Conservation (phyloP, 1,139 yeast genomes). For the Yamadazyma triangularis region DNA sequence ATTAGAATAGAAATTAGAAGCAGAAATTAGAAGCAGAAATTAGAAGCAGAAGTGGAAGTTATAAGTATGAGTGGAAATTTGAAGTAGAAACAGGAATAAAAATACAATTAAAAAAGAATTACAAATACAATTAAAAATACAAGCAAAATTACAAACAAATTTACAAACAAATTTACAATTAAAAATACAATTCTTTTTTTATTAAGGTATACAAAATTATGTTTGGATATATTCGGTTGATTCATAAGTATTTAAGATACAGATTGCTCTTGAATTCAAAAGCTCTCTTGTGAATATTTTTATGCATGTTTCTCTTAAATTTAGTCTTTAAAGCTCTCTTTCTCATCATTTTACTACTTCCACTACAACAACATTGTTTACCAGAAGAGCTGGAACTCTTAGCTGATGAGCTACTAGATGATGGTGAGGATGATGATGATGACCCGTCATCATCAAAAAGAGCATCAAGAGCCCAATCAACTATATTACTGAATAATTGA, state of each 20-base stretch:
- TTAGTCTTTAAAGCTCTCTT: constrained; percentile 16
- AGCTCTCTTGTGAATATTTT: constrained; percentile 15
- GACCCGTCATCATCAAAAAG: constrained; percentile 18
- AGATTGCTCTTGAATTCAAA: constrained; percentile 11
- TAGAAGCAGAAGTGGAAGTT: too few relatives aligned
- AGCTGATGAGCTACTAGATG: constrained; percentile 8
- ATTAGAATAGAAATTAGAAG: too few relatives aligned
- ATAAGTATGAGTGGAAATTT: too few relatives aligned
- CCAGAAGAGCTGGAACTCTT: constrained; percentile 7
- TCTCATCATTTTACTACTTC: constrained; percentile 9
- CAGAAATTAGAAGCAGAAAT: too few relatives aligned
- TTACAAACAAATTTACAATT: too few relatives aligned
- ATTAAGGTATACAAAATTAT: neutral
- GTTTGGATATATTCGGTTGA: neutral
- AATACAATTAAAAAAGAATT: too few relatives aligned
- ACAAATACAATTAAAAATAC: too few relatives aligned
- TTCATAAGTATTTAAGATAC: constrained; percentile 13
- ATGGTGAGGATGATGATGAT: constrained; percentile 9
- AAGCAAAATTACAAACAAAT: too few relatives aligned
- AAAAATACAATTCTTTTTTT: too few relatives aligned
- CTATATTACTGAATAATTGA: constrained; percentile 7
- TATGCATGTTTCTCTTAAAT: constrained; percentile 15
- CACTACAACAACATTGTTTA: constrained; percentile 8
- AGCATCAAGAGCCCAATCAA: constrained; percentile 15
- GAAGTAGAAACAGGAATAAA: too few relatives aligned